These are phyloP conservation scores for Corymbia calophylla DNA, from an alignment of 441 rosid species.

Conservation along the genomic window DNA sequence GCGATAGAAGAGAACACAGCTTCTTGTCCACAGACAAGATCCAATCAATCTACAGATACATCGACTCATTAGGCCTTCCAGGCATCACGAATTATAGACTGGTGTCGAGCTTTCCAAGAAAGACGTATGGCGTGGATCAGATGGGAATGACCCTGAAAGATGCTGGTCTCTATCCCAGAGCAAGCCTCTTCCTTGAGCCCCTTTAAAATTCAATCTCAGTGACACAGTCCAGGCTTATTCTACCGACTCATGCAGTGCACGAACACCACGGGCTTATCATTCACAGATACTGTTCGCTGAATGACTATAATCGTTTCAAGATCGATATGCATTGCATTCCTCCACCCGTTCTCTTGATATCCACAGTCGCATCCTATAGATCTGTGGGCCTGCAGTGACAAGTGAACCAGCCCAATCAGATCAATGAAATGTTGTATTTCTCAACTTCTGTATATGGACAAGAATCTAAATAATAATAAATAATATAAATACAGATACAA, in stretches of 20 bases:
- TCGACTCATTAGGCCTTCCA: slow-evolving; percentile 37
- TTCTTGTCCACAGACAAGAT: slow-evolving; percentile 36
- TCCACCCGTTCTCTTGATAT: neutral
- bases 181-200: slow-evolving; percentile 51
- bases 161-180: slow-evolving; percentile 54
- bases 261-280: neutral
- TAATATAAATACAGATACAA: neutral
- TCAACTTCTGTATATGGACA: neutral
- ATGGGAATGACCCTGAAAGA: slow-evolving; percentile 41
- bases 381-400: neutral
- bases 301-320: neutral
- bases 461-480: neutral
- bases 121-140: slow-evolving; percentile 34
- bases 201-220: slow-evolving; percentile 9
- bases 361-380: neutral
- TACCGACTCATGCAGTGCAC: neutral
- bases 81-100: slow-evolving; percentile 36
- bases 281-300: neutral
- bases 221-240: neutral
- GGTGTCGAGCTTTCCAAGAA: slow-evolving; percentile 47
- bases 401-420: neutral
- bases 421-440: neutral
- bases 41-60: slow-evolving; percentile 27
- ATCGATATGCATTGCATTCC: neutral
- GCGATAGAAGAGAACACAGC: slow-evolving; percentile 52